Base-by-base conservation (phyloP, 2,329 filamentous ascomycete species). In the Chrysoporthe deuterocubensis region DNA sequence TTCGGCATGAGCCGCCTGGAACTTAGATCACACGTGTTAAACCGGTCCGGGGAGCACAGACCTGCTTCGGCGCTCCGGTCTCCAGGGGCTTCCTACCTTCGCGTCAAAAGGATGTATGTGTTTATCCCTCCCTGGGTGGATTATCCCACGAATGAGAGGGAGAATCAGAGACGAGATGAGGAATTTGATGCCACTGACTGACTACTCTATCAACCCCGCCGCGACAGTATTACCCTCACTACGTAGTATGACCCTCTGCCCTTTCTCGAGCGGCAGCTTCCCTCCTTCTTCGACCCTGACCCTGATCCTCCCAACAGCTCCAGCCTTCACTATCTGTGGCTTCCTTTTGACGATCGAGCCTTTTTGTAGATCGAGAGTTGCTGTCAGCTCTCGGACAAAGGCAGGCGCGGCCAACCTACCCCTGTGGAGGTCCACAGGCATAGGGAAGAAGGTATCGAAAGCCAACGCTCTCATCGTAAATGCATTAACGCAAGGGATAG, bases 381-480 rank as follows among this genome's bases (percentile, higher is more conserved):
- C 92, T 9, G 91, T 80, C 71, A 98, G 84, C 70, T 88, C 86
- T 64, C 85, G 84, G 52, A 99, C 91, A 60, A 87, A 87, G 0
- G 92, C 96, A 0, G 92, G 85, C 0, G 90, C 89, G 77, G 97
- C 92, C 62, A 98, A 80, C 9, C 94, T 86, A 0, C 96, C 96
- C 26, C 93, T 85, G 77, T 97, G 94, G 9, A 99, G 89, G 74
- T 98, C 95, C 11, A 98, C 88, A 34, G 89, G 88, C 88, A 95
- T 96, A 0, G 95, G 95, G 79, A 94, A 90, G 18, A 99, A 80
- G 71, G 95, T 90, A 69, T 97, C 93, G 74, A 98, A 97, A 0
- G 94, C 93, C 66, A 97, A 85, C 13, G 96, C 89, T 78, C 97
- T 97, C 69, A 92, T 88, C 1, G 88, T 92, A 74, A 98, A 94